Percentiles rank a stretch among this genome's conserved stretches.
Evolutionary conservation across 805 yeast genomes (phyloP).

Genomic region (Lipomyces starkeyi): DNA sequence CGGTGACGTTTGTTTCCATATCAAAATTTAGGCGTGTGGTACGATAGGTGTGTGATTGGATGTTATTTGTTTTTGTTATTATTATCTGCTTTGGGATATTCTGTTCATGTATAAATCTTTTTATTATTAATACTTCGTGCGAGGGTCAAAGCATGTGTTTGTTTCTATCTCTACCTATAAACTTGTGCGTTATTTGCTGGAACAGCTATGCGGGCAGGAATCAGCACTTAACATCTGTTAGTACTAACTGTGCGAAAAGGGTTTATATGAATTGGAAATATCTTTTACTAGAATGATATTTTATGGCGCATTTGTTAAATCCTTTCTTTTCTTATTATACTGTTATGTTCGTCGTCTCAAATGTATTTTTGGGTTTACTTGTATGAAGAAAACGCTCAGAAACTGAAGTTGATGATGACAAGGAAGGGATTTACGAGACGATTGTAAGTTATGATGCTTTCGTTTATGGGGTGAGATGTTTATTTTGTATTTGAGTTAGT

Average conservation of each 20-base stretch:
- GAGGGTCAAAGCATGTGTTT: neutral
- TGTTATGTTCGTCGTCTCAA: neutral
- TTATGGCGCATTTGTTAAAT: conserved; percentile 1
- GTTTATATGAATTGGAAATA: conserved; percentile 1
- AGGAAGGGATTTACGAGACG: neutral
- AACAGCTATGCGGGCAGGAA: no score
- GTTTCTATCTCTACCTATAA: neutral
- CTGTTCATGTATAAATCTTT: neutral
- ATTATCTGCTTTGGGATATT: conserved; percentile 1
- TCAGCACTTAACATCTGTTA: neutral
- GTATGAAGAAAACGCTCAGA: neutral
- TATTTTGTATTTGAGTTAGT: neutral
- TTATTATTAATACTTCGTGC: neutral
- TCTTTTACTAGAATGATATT: neutral
- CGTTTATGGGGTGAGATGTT: neutral
- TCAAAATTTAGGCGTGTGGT: conserved; percentile 1
- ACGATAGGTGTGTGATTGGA: neutral
- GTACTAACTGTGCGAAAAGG: neutral
- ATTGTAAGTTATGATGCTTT: neutral
- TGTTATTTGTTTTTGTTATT: neutral
- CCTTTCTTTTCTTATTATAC: conserved; percentile 5
- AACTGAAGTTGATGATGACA: neutral
- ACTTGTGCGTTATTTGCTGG: neutral
- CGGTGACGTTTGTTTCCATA: neutral
- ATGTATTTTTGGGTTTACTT: neutral